Percentiles rank a stretch among this genome's conserved stretches.
Conservation (phyloP, 2,329 filamentous ascomycete genomes). For the Microascus cirrosus region DNA sequence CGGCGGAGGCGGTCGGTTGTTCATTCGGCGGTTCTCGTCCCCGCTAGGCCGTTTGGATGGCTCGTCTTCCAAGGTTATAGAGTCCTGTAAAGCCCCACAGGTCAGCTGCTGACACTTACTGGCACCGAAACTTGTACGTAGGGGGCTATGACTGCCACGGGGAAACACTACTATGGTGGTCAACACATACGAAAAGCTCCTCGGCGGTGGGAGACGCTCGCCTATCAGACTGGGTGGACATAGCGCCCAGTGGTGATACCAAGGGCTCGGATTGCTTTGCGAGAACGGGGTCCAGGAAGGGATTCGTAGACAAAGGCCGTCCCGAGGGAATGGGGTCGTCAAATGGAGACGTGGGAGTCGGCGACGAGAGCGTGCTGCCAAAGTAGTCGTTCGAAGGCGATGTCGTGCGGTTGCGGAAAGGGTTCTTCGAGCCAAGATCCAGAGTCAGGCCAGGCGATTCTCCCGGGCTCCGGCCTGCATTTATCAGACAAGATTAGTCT, state of each 20-base stretch:
- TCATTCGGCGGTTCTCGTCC: slow-evolving; percentile 9
- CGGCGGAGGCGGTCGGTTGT: neutral
- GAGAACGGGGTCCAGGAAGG: slow-evolving; percentile 53
- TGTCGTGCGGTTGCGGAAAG: slow-evolving; percentile 61
- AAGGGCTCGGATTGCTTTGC: slow-evolving; percentile 16
- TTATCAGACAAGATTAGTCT: slow-evolving; percentile 8
- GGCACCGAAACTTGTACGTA: neutral
- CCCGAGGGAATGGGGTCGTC: slow-evolving; percentile 39
- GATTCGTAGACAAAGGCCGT: slow-evolving; percentile 61
- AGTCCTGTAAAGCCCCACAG: slow-evolving; percentile 38
- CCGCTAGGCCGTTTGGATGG: slow-evolving; percentile 20
- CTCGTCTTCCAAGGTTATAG: slow-evolving; percentile 55
- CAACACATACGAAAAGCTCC: slow-evolving; percentile 63
- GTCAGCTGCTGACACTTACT: neutral
- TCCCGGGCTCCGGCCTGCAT: slow-evolving; percentile 18
- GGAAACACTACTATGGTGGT: neutral
- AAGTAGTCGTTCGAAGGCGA: slow-evolving; percentile 35
- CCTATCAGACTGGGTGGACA: slow-evolving; percentile 35
- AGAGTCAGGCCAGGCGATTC: slow-evolving; percentile 38
- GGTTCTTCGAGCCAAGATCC: slow-evolving; percentile 73
- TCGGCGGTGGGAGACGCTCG: slow-evolving; percentile 46
- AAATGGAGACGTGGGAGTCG: slow-evolving; percentile 42
- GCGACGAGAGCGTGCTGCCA: slow-evolving; percentile 19
- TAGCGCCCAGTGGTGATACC: slow-evolving; percentile 30
- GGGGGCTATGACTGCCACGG: neutral